Evolutionary conservation across 2,329 filamentous ascomycete species (phyloP).

Genomic region (Amauroascus niger): DNA sequence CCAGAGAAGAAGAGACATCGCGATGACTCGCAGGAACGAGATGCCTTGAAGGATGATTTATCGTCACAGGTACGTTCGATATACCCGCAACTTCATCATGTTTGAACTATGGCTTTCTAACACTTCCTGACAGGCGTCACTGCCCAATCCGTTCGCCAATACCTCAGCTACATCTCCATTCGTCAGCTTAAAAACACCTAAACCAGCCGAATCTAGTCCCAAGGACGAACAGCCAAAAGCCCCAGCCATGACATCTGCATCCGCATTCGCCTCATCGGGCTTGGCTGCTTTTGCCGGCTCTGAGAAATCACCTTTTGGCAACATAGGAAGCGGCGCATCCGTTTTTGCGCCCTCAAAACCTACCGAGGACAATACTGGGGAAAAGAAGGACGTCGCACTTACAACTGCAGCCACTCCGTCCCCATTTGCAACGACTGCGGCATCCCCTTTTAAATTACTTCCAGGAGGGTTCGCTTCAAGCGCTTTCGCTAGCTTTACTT

Average conservation of each 20-base stretch:
- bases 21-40: slow-evolving; percentile 34
- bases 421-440: slow-evolving; percentile 24
- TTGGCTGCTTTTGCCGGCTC: slow-evolving; percentile 57
- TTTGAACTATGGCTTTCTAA: not conserved
- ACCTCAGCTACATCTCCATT: slow-evolving; percentile 38
- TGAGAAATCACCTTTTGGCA: slow-evolving; percentile 54
- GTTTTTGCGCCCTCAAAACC: slow-evolving; percentile 26
- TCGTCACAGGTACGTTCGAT: slow-evolving; percentile 20
- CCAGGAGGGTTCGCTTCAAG: slow-evolving; percentile 29
- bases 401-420: slow-evolving; percentile 19
- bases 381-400: not conserved
- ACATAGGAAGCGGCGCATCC: slow-evolving; percentile 39
- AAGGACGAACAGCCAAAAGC: slow-evolving; percentile 18
- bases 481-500: slow-evolving; percentile 42
- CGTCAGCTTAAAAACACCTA: slow-evolving; percentile 26
- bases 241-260: slow-evolving; percentile 42
- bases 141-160: slow-evolving; percentile 36
- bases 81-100: not conserved
- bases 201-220: slow-evolving; percentile 19
- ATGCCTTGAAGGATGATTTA: slow-evolving; percentile 17
- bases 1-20: slow-evolving; percentile 38
- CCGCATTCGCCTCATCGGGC: slow-evolving; percentile 58
- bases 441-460: slow-evolving; percentile 33
- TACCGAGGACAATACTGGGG: not conserved
- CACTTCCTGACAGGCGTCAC: slow-evolving; percentile 21